These are phyloP conservation scores for Eutrema yunnanense DNA, from an alignment of 345 rosid species.

Conservation along the genomic window DNA sequence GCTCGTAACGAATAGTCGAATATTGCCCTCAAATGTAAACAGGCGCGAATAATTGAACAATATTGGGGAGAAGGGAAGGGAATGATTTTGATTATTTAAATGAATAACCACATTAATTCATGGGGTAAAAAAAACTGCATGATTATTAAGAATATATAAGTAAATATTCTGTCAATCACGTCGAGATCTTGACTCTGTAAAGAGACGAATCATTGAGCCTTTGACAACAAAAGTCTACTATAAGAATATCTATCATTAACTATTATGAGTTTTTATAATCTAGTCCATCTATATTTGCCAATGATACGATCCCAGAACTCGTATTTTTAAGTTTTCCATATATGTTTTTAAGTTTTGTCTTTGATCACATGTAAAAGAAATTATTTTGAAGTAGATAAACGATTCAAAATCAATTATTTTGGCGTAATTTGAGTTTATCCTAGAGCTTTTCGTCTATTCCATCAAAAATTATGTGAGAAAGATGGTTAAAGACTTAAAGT, in stretches of 20 bases:
- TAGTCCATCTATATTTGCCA: no score
- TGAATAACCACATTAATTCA: not conserved
- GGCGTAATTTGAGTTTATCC: no score
- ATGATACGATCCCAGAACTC: no score
- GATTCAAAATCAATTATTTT: no score
- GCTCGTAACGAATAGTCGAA: slow-evolving; percentile 24
- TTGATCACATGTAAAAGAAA: no score
- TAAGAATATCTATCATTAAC: slow-evolving; percentile 17
- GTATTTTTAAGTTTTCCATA: no score
- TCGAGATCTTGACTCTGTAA: slow-evolving; percentile 29
- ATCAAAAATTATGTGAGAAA: not conserved
- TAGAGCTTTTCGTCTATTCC: not conserved
- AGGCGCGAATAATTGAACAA: slow-evolving; percentile 7
- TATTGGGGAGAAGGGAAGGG: not conserved
- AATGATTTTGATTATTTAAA: slow-evolving; percentile 5
- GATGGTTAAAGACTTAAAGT: not conserved
- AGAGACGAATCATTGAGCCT: slow-evolving; percentile 33
- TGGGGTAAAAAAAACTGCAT: slow-evolving; percentile 9
- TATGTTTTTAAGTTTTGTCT: no score
- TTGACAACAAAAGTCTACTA: slow-evolving; percentile 33
- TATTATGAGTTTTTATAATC: not conserved
- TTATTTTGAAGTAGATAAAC: not conserved
- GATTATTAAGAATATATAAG: slow-evolving; percentile 24
- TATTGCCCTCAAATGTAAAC: slow-evolving; percentile 18
- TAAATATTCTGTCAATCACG: slow-evolving; percentile 31